Evolutionary conservation across 2,329 filamentous ascomycete genomes (phyloP).

Genomic region (Boeremia lycopersici): DNA sequence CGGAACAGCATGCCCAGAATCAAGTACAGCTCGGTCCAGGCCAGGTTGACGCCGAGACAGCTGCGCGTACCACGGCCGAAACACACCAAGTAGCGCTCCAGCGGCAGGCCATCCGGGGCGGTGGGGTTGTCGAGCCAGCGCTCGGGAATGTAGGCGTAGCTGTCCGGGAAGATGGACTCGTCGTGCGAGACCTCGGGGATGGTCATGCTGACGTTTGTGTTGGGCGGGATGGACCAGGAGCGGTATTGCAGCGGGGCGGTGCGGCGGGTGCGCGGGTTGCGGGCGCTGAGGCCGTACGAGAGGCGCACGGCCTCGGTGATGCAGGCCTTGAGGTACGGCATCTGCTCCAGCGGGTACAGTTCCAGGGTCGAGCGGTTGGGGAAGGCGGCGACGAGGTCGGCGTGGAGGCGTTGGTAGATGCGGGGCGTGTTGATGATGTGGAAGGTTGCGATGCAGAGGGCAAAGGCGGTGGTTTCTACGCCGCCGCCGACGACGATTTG

Average conservation of each 20-base stretch:
- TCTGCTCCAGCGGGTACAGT: constrained; percentile 30
- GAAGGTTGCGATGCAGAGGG: constrained; percentile 37
- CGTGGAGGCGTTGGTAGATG: constrained; percentile 40
- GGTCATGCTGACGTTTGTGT: constrained; percentile 48
- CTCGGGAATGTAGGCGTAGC: constrained; percentile 46
- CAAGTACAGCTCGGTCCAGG: constrained; percentile 43
- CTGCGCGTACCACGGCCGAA: constrained; percentile 51
- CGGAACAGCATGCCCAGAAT: constrained; percentile 44
- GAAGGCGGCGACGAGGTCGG: constrained; percentile 37
- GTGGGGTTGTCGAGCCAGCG: constrained; percentile 47
- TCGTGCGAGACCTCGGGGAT: constrained; percentile 46
- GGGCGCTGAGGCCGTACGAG: constrained; percentile 48
- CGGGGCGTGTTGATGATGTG: constrained; percentile 41
- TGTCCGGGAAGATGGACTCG: constrained; percentile 46
- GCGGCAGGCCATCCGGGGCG: constrained; percentile 36
- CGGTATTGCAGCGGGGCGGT: constrained; percentile 28
- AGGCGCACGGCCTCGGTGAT: constrained; percentile 45
- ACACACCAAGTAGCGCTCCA: constrained; percentile 50
- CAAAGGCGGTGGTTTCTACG: constrained; percentile 48
- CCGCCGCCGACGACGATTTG: constrained; percentile 48
- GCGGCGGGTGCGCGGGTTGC: constrained; percentile 44
- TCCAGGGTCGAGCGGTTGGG: constrained; percentile 33
- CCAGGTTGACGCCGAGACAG: constrained; percentile 52
- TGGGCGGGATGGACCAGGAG: constrained; percentile 39
- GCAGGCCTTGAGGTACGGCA: constrained; percentile 35